Percentiles rank a stretch among this genome's conserved stretches.
phyloP scores from a whole-genome alignment of 257 asterid genomes.

The Coffea eugenioides region DNA sequence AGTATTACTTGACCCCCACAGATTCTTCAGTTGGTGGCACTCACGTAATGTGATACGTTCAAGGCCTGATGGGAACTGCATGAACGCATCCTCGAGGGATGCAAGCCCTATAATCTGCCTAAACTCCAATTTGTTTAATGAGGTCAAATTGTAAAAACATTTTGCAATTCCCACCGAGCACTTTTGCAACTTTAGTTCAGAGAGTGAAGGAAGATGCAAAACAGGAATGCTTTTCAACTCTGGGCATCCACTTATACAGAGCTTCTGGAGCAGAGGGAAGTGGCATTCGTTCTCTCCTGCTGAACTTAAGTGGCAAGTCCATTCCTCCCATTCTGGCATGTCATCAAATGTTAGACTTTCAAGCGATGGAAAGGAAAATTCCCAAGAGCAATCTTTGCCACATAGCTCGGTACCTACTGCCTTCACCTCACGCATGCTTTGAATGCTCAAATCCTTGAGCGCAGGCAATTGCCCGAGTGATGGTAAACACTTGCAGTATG shows the following conservation, averaged over 20 bases:
- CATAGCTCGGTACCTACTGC: constrained; percentile 15
- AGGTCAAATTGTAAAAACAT: constrained; percentile 10
- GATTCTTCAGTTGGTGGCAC: background rate
- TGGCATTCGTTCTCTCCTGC: background rate
- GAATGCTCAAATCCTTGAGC: constrained; percentile 19
- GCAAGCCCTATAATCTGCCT: background rate
- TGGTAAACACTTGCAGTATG: constrained; percentile 15
- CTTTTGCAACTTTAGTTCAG: constrained; percentile 2
- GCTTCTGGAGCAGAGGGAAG: constrained; percentile 15
- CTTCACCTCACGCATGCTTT: constrained; percentile 16
- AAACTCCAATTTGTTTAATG: constrained; percentile 8
- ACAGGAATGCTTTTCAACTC: constrained; percentile 8
- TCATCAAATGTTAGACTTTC: constrained; percentile 23
- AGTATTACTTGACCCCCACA: background rate
- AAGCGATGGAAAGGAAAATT: constrained; percentile 14
- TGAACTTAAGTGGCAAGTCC: constrained; percentile 1
- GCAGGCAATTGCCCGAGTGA: constrained; percentile 20
- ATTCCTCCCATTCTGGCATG: constrained; percentile 30
- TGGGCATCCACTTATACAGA: constrained; percentile 17
- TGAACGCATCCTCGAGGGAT: constrained; percentile 3
- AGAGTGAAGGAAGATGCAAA: constrained; percentile 11
- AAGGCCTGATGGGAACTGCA: constrained; percentile 16
- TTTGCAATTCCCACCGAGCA: constrained; percentile 5
- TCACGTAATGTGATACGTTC: background rate
- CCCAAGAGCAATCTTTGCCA: background rate